These are phyloP conservation scores for Pyrus communis DNA, from an alignment of 306 rosid genomes.

Conservation along the genomic window DNA sequence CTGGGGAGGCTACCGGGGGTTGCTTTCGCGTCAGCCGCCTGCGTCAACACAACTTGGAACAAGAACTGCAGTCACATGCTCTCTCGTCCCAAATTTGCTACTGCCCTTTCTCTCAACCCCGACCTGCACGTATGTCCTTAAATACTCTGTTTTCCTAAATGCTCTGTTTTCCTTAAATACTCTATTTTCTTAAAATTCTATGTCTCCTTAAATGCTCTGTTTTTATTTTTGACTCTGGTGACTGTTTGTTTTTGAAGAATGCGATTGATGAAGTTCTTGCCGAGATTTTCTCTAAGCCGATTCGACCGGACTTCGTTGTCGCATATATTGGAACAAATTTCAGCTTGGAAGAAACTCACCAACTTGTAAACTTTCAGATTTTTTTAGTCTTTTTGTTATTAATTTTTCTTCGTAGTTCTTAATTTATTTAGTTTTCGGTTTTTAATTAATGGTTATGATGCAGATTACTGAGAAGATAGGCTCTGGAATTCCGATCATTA, in stretches of 20 bases:
- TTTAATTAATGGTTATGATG: neutral
- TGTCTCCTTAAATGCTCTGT: neutral
- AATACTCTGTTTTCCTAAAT: neutral
- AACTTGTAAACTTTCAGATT: neutral
- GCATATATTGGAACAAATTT: slow-evolving; percentile 21
- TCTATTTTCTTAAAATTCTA: neutral
- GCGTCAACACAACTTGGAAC: slow-evolving; percentile 55
- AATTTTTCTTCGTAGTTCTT: neutral
- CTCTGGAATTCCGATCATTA: slow-evolving; percentile 30
- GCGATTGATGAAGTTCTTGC: slow-evolving; percentile 45
- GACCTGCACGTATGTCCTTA: slow-evolving; percentile 19
- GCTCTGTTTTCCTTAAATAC: neutral
- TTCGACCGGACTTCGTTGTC: slow-evolving; percentile 47
- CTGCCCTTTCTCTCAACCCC: slow-evolving; percentile 57
- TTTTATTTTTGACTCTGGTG: neutral
- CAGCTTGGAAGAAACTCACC: slow-evolving; percentile 13
- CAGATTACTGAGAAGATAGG: slow-evolving; percentile 37
- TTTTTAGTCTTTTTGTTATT: neutral
- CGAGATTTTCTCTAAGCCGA: slow-evolving; percentile 46
- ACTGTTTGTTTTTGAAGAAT: slow-evolving; percentile 22
- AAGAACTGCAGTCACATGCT: slow-evolving; percentile 35
- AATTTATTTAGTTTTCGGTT: neutral
- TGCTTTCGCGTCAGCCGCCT: slow-evolving; percentile 47
- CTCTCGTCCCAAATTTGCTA: slow-evolving; percentile 43
- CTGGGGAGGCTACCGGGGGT: slow-evolving; percentile 31